Evolutionary conservation across 1,284 basidiomycete species (phyloP).

Genomic region (Pseudozyma thailandica): DNA sequence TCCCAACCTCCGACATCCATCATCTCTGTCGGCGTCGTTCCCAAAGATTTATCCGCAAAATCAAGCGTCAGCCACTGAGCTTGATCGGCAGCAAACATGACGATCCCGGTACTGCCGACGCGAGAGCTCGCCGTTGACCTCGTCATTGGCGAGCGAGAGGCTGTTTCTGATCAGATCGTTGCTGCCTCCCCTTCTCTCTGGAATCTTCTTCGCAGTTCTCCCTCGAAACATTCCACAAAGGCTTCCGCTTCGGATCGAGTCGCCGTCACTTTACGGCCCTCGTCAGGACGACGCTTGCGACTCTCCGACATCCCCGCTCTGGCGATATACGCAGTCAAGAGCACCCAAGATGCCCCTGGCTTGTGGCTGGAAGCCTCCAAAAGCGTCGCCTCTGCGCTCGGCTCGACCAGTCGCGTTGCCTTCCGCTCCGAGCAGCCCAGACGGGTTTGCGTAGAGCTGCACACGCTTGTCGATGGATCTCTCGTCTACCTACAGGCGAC

Average conservation of each 20-base stretch:
- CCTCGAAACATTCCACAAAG: slow-evolving; percentile 7
- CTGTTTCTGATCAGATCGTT: slow-evolving; percentile 27
- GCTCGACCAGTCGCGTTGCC: slow-evolving; percentile 5
- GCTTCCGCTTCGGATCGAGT: slow-evolving; percentile 2
- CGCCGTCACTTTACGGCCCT: slow-evolving; percentile 25
- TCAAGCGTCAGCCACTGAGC: no score
- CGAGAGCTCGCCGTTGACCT: slow-evolving; percentile 33
- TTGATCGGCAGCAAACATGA: slow-evolving; percentile 15
- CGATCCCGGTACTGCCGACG: slow-evolving; percentile 12
- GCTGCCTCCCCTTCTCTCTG: slow-evolving; percentile 31
- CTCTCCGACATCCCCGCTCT: slow-evolving; percentile 22
- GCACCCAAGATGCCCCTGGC: slow-evolving; percentile 14
- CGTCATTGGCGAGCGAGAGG: slow-evolving; percentile 29
- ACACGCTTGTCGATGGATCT: slow-evolving; percentile 36
- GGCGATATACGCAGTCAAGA: slow-evolving; percentile 22
- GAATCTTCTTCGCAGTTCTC: slow-evolving; percentile 4
- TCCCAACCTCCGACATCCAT: background rate
- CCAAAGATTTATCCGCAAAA: background rate
- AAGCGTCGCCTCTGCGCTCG: slow-evolving; percentile 13
- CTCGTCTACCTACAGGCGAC: slow-evolving; percentile 52
- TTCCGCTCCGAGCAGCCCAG: slow-evolving; percentile 20
- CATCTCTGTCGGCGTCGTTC: background rate
- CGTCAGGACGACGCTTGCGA: slow-evolving; percentile 15
- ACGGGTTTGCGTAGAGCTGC: slow-evolving; percentile 17
- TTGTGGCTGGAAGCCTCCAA: slow-evolving; percentile 40